Conservation (phyloP, 2,329 filamentous ascomycete species). For the Penicillium frequentans region DNA sequence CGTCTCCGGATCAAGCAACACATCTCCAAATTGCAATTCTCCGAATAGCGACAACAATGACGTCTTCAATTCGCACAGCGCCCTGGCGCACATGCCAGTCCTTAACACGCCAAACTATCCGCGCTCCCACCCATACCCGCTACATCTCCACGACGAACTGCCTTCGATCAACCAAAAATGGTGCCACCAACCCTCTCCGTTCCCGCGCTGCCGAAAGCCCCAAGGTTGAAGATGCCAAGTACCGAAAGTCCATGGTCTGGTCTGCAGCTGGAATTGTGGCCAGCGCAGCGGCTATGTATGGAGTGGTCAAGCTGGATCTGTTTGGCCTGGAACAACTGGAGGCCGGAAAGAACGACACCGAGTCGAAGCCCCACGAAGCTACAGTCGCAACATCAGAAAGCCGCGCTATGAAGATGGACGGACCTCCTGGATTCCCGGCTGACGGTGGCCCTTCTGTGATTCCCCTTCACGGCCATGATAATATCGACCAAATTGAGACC, state of each 20-base stretch:
- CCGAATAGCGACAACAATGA: conserved; percentile 8
- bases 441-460: conserved; percentile 32
- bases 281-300: conserved; percentile 43
- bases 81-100: conserved; percentile 32
- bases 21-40: neutral
- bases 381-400: conserved; percentile 4
- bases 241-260: conserved; percentile 32
- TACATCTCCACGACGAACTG: conserved; percentile 28
- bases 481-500: conserved; percentile 74
- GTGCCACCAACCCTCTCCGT: neutral
- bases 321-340: conserved; percentile 31
- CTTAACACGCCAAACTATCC: conserved; percentile 20
- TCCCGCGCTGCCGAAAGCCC: neutral
- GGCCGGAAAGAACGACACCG: conserved; percentile 5
- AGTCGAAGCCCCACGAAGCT: conserved; percentile 11
- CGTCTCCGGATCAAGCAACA: conserved; percentile 7
- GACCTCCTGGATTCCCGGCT: conserved; percentile 38
- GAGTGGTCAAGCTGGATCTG: conserved; percentile 38
- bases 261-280: conserved; percentile 40
- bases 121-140: conserved; percentile 7
- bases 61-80: conserved; percentile 15
- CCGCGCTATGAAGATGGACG: conserved; percentile 40
- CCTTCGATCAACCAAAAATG: conserved; percentile 22
- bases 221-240: conserved; percentile 25
- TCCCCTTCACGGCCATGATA: conserved; percentile 52